phyloP scores from a whole-genome alignment of 1,284 basidiomycete genomes.

The Malassezia sp. region DNA sequence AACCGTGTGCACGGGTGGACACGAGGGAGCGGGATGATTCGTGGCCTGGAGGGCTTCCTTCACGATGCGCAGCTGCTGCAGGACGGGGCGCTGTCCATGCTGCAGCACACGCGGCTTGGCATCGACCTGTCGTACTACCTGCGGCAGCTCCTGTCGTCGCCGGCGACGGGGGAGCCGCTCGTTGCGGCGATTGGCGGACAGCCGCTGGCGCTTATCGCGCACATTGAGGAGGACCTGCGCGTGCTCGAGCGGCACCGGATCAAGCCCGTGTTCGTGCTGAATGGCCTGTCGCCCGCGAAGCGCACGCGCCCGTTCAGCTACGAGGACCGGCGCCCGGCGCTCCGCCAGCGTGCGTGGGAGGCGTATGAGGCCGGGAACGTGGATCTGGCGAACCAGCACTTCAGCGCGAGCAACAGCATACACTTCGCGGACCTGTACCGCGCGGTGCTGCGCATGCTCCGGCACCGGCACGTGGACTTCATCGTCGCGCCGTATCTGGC shows the following conservation, averaged over 20 bases:
- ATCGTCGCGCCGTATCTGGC: slow-evolving; percentile 88
- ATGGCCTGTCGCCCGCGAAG: slow-evolving; percentile 52
- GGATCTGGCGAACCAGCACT: slow-evolving; percentile 68
- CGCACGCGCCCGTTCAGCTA: slow-evolving; percentile 32
- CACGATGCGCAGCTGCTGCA: slow-evolving; percentile 12
- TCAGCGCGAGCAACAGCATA: slow-evolving; percentile 60
- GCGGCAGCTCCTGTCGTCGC: slow-evolving; percentile 62
- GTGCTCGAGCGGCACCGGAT: slow-evolving; percentile 78
- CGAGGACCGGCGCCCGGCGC: slow-evolving; percentile 36
- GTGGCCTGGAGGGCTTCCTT: slow-evolving; percentile 13
- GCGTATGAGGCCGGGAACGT: slow-evolving; percentile 50
- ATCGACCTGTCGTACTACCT: slow-evolving; percentile 93
- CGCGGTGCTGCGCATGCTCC: slow-evolving; percentile 79
- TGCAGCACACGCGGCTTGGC: slow-evolving; percentile 84
- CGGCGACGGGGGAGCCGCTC: slow-evolving; percentile 69
- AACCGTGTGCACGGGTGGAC: no score
- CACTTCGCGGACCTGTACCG: slow-evolving; percentile 68
- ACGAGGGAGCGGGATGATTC: slow-evolving; percentile 8
- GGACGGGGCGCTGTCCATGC: slow-evolving; percentile 54
- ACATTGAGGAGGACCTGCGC: slow-evolving; percentile 83
- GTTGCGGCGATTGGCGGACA: slow-evolving; percentile 87
- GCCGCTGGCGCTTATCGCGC: slow-evolving; percentile 55
- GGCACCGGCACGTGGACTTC: slow-evolving; percentile 90
- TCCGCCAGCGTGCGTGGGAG: slow-evolving; percentile 38
- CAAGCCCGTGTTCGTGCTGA: slow-evolving; percentile 95